These are phyloP conservation scores for Citrullus mucosospermus DNA, from an alignment of 306 rosid genomes.

Conservation along the genomic window DNA sequence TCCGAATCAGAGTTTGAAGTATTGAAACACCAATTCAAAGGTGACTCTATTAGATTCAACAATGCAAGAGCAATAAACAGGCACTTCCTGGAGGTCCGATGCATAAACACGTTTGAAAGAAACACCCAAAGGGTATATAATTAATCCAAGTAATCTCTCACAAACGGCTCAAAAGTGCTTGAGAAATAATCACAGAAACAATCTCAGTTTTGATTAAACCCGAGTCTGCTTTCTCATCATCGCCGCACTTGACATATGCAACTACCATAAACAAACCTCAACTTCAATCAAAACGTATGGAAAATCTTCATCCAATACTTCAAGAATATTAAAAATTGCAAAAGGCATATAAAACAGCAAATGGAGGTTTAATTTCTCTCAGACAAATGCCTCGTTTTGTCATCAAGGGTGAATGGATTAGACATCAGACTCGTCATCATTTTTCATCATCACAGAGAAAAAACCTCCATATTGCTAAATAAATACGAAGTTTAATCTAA, in stretches of 20 bases:
- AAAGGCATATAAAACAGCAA: too few species aligned
- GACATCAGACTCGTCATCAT: conserved; percentile 25
- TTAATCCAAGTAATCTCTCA: not conserved
- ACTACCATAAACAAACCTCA: too few species aligned
- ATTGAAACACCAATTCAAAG: too few species aligned
- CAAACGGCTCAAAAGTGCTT: conserved; percentile 12
- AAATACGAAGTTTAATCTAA: not conserved
- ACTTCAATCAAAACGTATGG: not conserved
- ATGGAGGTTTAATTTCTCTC: conserved; percentile 9
- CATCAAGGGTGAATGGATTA: conserved; percentile 21
- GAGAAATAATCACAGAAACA: conserved; percentile 2
- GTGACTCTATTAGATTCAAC: too few species aligned
- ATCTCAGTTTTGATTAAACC: not conserved
- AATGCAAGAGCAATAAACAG: too few species aligned
- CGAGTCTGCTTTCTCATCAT: conserved; percentile 4
- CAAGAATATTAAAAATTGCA: too few species aligned
- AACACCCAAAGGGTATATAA: too few species aligned
- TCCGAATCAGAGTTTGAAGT: too few species aligned
- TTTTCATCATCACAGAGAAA: conserved; percentile 22
- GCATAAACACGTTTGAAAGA: too few species aligned
- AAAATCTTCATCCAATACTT: not conserved
- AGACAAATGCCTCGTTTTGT: conserved; percentile 28
- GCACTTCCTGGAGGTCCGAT: too few species aligned
- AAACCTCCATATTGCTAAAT: not conserved
- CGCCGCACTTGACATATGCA: not conserved